A percentile compares a stretch with the other conserved stretches of the same genome.
Evolutionary conservation across 176 grass and related monocot species (phyloP).

Genomic region (Phyllostachys edulis): DNA sequence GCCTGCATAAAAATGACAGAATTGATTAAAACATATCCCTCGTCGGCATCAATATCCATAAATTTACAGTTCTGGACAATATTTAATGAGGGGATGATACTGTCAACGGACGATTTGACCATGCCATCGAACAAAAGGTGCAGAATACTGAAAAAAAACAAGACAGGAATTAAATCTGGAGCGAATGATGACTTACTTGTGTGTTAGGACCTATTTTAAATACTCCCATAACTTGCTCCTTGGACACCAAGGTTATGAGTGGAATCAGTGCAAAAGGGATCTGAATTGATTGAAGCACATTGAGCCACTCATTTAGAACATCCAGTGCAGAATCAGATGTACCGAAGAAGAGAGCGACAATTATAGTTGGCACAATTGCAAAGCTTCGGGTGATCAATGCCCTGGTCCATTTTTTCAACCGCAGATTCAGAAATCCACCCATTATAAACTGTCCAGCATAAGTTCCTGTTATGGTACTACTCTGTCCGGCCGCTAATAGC

Average conservation of each 20-base stretch:
- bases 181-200: constrained; percentile 52
- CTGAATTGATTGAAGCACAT: constrained; percentile 93
- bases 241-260: constrained; percentile 86
- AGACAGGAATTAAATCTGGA: background rate
- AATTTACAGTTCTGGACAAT: background rate
- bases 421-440: constrained; percentile 93
- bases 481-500: constrained; percentile 87
- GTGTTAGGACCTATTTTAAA: constrained; percentile 74
- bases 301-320: constrained; percentile 94
- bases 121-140: background rate
- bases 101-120: background rate
- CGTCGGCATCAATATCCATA: background rate
- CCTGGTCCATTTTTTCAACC: constrained; percentile 93
- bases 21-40: background rate
- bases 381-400: constrained; percentile 88
- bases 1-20: constrained; percentile 45
- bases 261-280: constrained; percentile 97
- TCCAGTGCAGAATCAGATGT: constrained; percentile 81
- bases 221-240: constrained; percentile 85
- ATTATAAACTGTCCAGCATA: constrained; percentile 99
- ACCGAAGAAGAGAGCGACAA: constrained; percentile 83
- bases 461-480: constrained; percentile 95
- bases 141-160: background rate
- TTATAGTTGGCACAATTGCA: constrained; percentile 89
- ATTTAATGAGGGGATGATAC: background rate